Evolutionary conservation across 2,329 filamentous ascomycete genomes (phyloP).

Genomic region (Rosellinia necatrix): DNA sequence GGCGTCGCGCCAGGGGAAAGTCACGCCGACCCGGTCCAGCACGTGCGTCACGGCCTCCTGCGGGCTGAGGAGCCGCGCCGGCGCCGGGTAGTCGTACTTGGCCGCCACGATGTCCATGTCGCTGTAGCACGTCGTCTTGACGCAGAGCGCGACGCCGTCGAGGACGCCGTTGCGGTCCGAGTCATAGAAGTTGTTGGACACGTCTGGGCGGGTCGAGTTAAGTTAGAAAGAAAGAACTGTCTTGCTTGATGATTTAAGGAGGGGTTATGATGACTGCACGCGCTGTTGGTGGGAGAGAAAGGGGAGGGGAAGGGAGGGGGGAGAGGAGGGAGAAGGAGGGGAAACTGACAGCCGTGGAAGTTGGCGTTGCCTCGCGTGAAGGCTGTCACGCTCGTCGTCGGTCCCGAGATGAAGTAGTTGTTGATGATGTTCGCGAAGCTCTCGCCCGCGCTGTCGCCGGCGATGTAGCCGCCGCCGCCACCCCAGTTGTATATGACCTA

Average conservation of each 20-base stretch:
- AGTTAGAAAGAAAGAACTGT: neutral
- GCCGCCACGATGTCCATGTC: constrained; percentile 49
- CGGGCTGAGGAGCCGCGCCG: constrained; percentile 46
- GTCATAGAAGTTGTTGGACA: constrained; percentile 58
- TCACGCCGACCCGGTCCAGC: constrained; percentile 46
- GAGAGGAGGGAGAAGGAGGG: neutral
- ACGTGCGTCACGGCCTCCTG: constrained; percentile 48
- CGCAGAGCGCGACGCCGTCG: constrained; percentile 52
- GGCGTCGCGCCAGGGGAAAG: constrained; percentile 48
- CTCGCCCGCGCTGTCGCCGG: constrained; percentile 52
- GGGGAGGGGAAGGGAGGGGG: neutral
- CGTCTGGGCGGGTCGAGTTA: constrained; percentile 40
- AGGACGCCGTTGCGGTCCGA: constrained; percentile 53
- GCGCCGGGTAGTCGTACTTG: constrained; percentile 50
- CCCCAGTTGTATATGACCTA: constrained; percentile 61
- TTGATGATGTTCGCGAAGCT: constrained; percentile 58
- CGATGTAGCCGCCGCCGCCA: constrained; percentile 58
- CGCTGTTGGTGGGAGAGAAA: too few species aligned
- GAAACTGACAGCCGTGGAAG: constrained; percentile 52
- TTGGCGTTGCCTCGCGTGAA: constrained; percentile 60
- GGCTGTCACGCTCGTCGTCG: constrained; percentile 52
- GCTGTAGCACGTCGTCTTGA: constrained; percentile 50
- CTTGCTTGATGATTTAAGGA: too few species aligned
- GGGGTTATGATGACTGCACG: neutral
- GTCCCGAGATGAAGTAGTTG: constrained; percentile 62